Evolutionary conservation across 148 eudicot species (phyloP).

Genomic region (Rhododendron ovatum): DNA sequence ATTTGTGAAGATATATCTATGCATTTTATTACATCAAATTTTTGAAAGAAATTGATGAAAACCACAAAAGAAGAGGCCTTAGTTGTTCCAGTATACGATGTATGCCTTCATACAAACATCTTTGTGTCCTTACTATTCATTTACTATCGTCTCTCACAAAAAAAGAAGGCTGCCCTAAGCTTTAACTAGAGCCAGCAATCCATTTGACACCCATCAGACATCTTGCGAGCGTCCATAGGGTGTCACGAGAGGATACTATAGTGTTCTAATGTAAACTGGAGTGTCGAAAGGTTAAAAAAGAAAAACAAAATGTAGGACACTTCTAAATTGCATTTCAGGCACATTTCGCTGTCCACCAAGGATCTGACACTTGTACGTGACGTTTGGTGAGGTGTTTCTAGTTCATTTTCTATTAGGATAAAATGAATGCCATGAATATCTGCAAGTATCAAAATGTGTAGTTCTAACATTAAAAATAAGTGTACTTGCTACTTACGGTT

Average conservation of each 20-base stretch:
- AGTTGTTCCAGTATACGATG: neutral
- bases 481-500: slow-evolving; percentile 30
- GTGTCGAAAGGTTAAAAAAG: neutral
- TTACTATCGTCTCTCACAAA: neutral
- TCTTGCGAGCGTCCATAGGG: neutral
- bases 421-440: neutral
- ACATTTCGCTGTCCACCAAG: neutral
- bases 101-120: neutral
- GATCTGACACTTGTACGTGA: neutral
- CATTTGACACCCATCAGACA: neutral
- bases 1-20: neutral
- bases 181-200: neutral
- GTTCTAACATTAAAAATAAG: neutral
- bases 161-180: neutral
- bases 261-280: neutral
- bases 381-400: neutral
- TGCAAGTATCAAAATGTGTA: neutral
- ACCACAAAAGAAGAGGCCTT: neutral
- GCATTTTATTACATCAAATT: too few relatives aligned
- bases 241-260: neutral
- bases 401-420: neutral
- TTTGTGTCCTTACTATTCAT: neutral
- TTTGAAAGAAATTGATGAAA: neutral
- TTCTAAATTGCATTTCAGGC: neutral
- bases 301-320: neutral